Base-by-base conservation (phyloP, 2,329 filamentous ascomycete genomes). In the Plectosphaerella cucumerina region DNA sequence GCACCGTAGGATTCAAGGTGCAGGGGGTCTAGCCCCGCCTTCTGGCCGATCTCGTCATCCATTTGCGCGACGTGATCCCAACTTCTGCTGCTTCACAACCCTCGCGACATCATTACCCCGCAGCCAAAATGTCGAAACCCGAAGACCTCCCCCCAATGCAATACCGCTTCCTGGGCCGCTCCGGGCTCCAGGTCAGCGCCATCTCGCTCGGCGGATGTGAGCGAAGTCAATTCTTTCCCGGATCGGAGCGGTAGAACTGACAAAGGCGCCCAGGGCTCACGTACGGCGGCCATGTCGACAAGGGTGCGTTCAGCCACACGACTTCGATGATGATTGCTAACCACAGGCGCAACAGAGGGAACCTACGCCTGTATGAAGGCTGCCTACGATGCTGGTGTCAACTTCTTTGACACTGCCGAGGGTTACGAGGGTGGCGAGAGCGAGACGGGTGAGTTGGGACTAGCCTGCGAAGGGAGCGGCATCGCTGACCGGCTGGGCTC, bases 131-230 rank as follows among this genome's bases (percentile, higher is more conserved):
- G 69, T 59, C 65, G 11, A 70, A 70, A 56, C 72, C 73, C 44
- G 68, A 71, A 49, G 71, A 70, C 56, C 63, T 70, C 48, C 73
- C 69, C 49, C 70, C 67, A 49, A 89, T 89, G 86, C 75, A 85
- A 61, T 89, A 89, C 69, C 83, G 86, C 58, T 84, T 82, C 68
- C 76, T 90, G 8, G 87, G 87, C 61, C 80, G 79, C 37, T 86
- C 85, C 15, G 87, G 87, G 49, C 77, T 91, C 17, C 83, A 90
- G 65, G 86, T 91, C 33, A 90, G 86, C 23, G 78, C 83, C 44
- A 86, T 91, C 55, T 85, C 84, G 2, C 74, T 91, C 3, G 87
- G 84, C 52, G 81, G 84, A 58, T 86, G 84, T 57, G 42, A 52
- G 55, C 53, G 39, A 17, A 26, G 3, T n/a, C 17, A 10, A 31